These are phyloP conservation scores for Trichoderma asperelloides DNA, from an alignment of 495 filamentous ascomycete genomes.

Conservation along the genomic window DNA sequence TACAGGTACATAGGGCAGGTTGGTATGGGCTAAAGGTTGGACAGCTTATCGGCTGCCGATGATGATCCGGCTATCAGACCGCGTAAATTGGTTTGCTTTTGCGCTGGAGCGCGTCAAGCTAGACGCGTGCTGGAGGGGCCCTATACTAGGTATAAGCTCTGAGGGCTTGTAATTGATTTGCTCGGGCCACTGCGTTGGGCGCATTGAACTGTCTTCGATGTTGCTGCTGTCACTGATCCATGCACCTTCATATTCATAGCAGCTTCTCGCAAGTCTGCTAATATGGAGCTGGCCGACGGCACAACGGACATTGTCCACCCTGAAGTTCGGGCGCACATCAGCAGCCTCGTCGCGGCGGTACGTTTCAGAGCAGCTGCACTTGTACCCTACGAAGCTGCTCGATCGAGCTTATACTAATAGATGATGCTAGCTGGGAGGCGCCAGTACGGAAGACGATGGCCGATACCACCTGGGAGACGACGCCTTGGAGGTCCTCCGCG, in stretches of 20 bases:
- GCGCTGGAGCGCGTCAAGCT: conserved; percentile 12
- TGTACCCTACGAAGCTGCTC: neutral
- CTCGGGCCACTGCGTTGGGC: neutral
- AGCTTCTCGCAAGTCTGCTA: conserved; percentile 12
- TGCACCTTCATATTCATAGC: neutral
- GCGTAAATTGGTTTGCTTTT: conserved; percentile 12
- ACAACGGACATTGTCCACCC: conserved; percentile 61
- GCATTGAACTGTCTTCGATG: neutral
- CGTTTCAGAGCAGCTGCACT: conserved; percentile 26
- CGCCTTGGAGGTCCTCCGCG: conserved; percentile 81
- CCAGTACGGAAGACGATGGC: conserved; percentile 65
- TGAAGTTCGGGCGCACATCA: conserved; percentile 83
- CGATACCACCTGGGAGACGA: conserved; percentile 86
- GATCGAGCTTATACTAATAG: neutral
- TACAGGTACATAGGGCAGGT: too few species aligned
- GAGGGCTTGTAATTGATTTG: neutral
- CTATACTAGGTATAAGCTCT: conserved; percentile 13
- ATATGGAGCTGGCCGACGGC: conserved; percentile 43
- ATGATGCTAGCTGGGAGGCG: conserved; percentile 66
- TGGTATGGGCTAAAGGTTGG: neutral
- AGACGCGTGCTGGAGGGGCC: conserved; percentile 17
- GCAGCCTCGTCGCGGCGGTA: conserved; percentile 85
- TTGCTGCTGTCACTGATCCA: neutral
- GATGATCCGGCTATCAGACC: neutral
- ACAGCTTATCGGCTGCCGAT: conserved; percentile 2